Conservation (phyloP, 805 yeast genomes). For the Cyberlindnera mycetangii region DNA sequence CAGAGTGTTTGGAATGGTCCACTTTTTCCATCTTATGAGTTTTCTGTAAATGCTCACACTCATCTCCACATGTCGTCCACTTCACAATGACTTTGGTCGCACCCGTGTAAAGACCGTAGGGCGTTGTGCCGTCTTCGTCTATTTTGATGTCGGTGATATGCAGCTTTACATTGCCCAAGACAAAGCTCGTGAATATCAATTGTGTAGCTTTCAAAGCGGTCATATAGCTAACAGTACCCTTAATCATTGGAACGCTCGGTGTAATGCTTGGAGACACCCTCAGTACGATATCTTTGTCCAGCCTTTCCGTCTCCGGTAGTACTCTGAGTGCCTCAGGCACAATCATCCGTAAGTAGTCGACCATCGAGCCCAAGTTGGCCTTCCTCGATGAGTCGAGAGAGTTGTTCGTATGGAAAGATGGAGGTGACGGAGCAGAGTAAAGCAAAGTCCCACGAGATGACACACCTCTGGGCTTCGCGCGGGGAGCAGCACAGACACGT, state of each 20-base stretch:
- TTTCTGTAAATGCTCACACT: slow-evolving; percentile 45
- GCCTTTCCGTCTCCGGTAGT: slow-evolving; percentile 40
- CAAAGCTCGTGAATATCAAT: slow-evolving; percentile 49
- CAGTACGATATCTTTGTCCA: slow-evolving; percentile 47
- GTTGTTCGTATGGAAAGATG: slow-evolving; percentile 13
- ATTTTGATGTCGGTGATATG: slow-evolving; percentile 39
- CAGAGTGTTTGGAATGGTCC: slow-evolving; percentile 1
- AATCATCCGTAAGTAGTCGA: slow-evolving; percentile 42
- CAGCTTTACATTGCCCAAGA: slow-evolving; percentile 48
- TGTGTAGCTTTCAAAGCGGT: slow-evolving; percentile 57
- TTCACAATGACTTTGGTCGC: slow-evolving; percentile 51
- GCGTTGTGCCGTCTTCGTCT: slow-evolving; percentile 13
- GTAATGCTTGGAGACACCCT: slow-evolving; percentile 53
- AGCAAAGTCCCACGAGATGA: background rate
- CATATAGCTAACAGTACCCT: slow-evolving; percentile 53
- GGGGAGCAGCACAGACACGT: background rate
- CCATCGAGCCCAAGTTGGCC: slow-evolving; percentile 52
- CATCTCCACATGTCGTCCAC: slow-evolving; percentile 56
- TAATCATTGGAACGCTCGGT: slow-evolving; percentile 51
- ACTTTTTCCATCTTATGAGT: background rate
- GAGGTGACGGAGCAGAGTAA: slow-evolving; percentile 1
- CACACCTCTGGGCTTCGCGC: background rate
- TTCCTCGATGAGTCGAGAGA: slow-evolving; percentile 6
- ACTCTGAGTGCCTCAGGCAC: slow-evolving; percentile 50
- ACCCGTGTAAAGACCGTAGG: slow-evolving; percentile 15